These are phyloP conservation scores for Apiotrichum laibachii DNA, from an alignment of 1,284 basidiomycete genomes.

Conservation along the genomic window DNA sequence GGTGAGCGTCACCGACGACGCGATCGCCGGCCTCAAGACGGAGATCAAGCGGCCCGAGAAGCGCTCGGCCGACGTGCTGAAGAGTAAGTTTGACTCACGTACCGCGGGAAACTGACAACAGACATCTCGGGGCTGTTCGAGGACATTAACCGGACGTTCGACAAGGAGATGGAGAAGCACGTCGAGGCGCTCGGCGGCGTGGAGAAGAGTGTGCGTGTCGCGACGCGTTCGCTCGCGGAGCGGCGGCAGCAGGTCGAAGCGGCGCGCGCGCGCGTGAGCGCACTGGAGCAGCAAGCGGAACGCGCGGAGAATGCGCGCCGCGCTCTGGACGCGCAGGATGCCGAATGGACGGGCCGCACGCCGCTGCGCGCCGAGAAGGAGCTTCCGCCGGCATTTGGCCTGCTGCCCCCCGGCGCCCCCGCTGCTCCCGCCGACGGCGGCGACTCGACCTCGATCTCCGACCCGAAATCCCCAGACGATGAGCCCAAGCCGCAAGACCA, in stretches of 20 bases:
- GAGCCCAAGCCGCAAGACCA: not conserved
- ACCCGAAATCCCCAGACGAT: not conserved
- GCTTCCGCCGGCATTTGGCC: conserved; percentile 40
- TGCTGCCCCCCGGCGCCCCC: conserved; percentile 43
- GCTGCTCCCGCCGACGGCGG: conserved; percentile 54
- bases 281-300: conserved; percentile 73
- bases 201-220: conserved; percentile 79
- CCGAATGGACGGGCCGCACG: conserved; percentile 85
- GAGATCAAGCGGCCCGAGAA: conserved; percentile 71
- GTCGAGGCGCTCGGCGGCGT: conserved; percentile 80
- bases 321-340: conserved; percentile 55
- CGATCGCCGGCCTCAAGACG: conserved; percentile 65
- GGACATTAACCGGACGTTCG: conserved; percentile 71
- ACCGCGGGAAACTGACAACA: conserved; percentile 40
- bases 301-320: conserved; percentile 76
- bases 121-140: conserved; percentile 84
- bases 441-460: conserved; percentile 27
- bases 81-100: conserved; percentile 66
- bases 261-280: conserved; percentile 67
- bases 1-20: conserved; percentile 69
- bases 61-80: conserved; percentile 84
- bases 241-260: conserved; percentile 76
- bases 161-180: conserved; percentile 78
- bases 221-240: conserved; percentile 84
- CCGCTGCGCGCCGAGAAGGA: conserved; percentile 54